Evolutionary conservation across 495 filamentous ascomycete species (phyloP), one percentile per base, ranked within the genome.

Genomic region (Astrothelium macrocarpum): DNA sequence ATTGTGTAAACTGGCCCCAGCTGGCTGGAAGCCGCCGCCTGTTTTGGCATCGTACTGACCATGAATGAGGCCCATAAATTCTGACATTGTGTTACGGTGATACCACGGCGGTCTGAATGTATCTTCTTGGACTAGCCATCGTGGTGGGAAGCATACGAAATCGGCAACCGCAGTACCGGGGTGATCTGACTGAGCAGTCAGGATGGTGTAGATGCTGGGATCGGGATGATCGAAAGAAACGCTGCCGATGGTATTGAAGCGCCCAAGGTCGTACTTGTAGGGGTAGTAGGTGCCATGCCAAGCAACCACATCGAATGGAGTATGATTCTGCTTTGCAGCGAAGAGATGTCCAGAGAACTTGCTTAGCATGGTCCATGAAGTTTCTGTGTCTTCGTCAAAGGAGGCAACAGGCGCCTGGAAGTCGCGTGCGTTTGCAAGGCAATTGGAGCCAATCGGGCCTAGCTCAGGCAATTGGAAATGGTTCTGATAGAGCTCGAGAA

Each of bases 391-490:
- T 71, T 91, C 87, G 39, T 85, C 84, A 70, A 93, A 96, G 58
- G 77, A 72, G 16, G 91, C 91, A 10, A 90, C 78, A 10, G 91
- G 91, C 2, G 84, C 84, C 75, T 95, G 90, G 77, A 96, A 96
- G 72, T 96, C 91, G 16, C 91, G 85, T 0, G 85, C 82, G 70
- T 96, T 96, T 66, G 91, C 91, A 2, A 96, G 85, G 46, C 91
- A 81, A 70, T 92, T 92, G 56, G 85, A 89, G 5, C 91, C 91
- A 68, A 96, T 95, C 39, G 91, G 91, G 1, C 91, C 91, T 2
- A 96, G 80, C 69, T 95, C 91, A 0, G 91, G 91, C 7, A 96
- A 87, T 60, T 83, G 72, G 73, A 89, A 96, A 75, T 94, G 90
- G 26, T 86, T 87, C 66, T 90, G 85, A 75, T 93, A 95, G 2